Base-by-base conservation (phyloP, 2,329 filamentous ascomycete species). In the Capronia epimyces region DNA sequence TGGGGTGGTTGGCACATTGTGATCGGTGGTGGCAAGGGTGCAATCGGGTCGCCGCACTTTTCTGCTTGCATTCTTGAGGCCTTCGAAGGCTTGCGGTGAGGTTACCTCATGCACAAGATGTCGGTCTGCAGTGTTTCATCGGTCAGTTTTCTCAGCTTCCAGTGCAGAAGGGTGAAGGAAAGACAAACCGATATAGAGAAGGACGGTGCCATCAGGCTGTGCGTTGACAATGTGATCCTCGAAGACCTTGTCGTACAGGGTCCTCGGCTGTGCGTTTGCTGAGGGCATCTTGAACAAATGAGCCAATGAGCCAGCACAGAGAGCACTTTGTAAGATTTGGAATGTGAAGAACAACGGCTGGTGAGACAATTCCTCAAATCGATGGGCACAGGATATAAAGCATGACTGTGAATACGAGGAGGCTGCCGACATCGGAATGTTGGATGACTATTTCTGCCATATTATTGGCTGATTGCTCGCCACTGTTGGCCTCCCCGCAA, bases 21-120 rank as follows among this genome's bases (percentile, higher is more conserved):
- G 91, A 71, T 98, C 93, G 55, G 90, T 94, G 39, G 93, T 98
- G 51, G 88, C 91, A 54, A 98, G 80, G 62, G 93, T 97, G 79
- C 91, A 96, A 73, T 98, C 93, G 53, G 91, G 90, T 74, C 93
- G 81, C 71, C 93, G 84, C 58, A 98, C 90, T 70, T 83, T 82
- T 57, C 93, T 84, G 60, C 82, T 82, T 43, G 93, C 90, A 70
- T 95, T 95, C 69, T 85, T 86, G 47, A 97, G 81, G 45, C 91
- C 91, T 70, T 98, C 93, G 65, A 97, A 98, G 42, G 93, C 93
- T 88, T 97, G 93, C 83, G 93, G 93, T 64, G 91, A 96, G 63
- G 93, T 98, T 68, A 98, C 93, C 77, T 98, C 93, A 69, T 98
- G 93, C 56, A 97, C 90, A 57, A 98, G 79, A 77, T 98, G 93